Percentiles rank a stretch among this genome's conserved stretches.
phyloP scores from a whole-genome alignment of 768 basidiomycete species.

The Termitomyces sp. region DNA sequence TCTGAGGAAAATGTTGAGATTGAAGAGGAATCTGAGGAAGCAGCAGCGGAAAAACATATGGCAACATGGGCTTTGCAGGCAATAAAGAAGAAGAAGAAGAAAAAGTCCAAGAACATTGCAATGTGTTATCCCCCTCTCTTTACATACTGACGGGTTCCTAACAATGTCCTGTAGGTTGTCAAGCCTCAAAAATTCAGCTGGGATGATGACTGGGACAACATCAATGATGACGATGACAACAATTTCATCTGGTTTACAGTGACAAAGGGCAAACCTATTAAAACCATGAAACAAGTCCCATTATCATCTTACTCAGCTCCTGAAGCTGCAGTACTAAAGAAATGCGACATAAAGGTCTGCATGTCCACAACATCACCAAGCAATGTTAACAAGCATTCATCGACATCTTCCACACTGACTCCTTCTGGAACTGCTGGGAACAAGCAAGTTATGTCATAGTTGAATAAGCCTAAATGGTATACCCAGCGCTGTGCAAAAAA shows the following conservation, averaged over 20 bases:
- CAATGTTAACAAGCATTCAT: not conserved
- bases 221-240: not conserved
- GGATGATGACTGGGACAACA: not conserved
- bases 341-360: not conserved
- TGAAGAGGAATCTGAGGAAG: not conserved
- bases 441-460: not conserved
- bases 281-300: not conserved
- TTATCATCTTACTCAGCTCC: not conserved
- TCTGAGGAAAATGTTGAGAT: not conserved
- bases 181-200: not conserved
- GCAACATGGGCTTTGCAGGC: not conserved
- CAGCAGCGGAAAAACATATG: not conserved
- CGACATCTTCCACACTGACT: not conserved
- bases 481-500: not conserved
- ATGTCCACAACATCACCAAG: not conserved
- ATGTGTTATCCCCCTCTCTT: not conserved
- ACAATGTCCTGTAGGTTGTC: not conserved
- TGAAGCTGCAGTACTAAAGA: not conserved
- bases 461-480: not conserved
- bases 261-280: not conserved
- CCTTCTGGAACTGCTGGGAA: not conserved
- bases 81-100: not conserved
- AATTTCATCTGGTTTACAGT: not conserved
- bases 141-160: not conserved
- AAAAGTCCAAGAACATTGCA: not conserved